A percentile compares a stretch with the other conserved stretches of the same genome.
phyloP scores from a whole-genome alignment of 768 basidiomycete species.

The Pulveroboletus ravenelii region DNA sequence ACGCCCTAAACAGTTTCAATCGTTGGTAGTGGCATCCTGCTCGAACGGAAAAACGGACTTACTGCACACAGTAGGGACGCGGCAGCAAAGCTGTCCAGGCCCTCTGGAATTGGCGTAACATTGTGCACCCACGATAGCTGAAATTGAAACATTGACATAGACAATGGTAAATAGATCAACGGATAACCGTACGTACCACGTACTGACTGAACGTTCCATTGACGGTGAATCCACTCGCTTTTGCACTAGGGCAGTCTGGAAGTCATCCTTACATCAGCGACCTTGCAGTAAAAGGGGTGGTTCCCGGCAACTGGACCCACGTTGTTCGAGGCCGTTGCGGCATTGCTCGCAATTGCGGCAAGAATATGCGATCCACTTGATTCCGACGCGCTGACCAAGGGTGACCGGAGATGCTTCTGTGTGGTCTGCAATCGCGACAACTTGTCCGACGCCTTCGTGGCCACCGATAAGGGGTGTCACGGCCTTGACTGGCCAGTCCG shows the following conservation, averaged over 20 bases:
- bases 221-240: slow-evolving; percentile 65
- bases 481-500: slow-evolving; percentile 78
- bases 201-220: slow-evolving; percentile 78
- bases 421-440: slow-evolving; percentile 75
- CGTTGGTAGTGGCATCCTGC: slow-evolving; percentile 28
- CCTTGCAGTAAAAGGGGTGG: background rate
- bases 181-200: slow-evolving; percentile 35
- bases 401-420: slow-evolving; percentile 58
- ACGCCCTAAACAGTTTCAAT: slow-evolving; percentile 46
- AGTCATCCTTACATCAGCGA: background rate
- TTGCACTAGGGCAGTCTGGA: slow-evolving; percentile 54
- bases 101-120: slow-evolving; percentile 78
- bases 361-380: slow-evolving; percentile 71
- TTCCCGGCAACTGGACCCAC: slow-evolving; percentile 33
- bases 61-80: slow-evolving; percentile 78
- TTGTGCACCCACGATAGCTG: slow-evolving; percentile 65
- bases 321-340: slow-evolving; percentile 70
- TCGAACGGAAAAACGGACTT: background rate
- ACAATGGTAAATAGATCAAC: background rate
- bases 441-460: slow-evolving; percentile 77
- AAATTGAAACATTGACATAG: background rate
- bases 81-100: slow-evolving; percentile 58
- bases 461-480: slow-evolving; percentile 71
- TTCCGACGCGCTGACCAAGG: slow-evolving; percentile 72
- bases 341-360: slow-evolving; percentile 77